Evolutionary conservation across 2,329 filamentous ascomycete species (phyloP), one percentile per base, ranked within the genome.

Genomic region (Pseudogymnoascus sp.): DNA sequence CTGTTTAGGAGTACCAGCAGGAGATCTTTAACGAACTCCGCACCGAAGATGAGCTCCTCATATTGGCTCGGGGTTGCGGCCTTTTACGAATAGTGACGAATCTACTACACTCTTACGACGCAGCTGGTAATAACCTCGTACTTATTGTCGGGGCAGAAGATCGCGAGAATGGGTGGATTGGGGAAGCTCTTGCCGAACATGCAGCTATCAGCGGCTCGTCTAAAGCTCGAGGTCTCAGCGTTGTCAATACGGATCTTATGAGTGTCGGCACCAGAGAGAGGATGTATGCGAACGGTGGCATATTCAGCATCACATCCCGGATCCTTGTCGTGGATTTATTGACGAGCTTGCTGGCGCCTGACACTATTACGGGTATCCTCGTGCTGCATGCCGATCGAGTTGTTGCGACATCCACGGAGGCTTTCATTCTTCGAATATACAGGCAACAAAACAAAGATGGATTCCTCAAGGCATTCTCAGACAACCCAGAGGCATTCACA

Each of bases 401-500:
- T 33, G 78, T 92, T 24, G 90, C 93, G 12, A 97, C 93, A 0
- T 95, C 92, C 1, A 79, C 93, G 2, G 95, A 99, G 75, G 93
- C 95, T 6, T 99, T 99, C 75, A 97, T 99, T 66, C 79, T 98
- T 64, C 85, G 95, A 40, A 91, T 97, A 62, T 99, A 93, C 74
- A 85, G 95, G 65, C 93, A 98, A 77, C 91, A 91, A 79, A 99
- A 99, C 76, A 96, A 96, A 78, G 81, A 78, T 33, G 95, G 95
- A 35, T 98, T 99, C 69, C 80, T 99, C 33, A 99, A 99, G 72
- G 95, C 95, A 11, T 96, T 99, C 72, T 95, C 93, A 0, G 95
- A 99, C 73, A 90, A 88, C 35, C 93, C 95, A 0, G 93, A 98
- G 72, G 89, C 93, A 0, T 96, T 99, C 72, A 89, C 90, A 0